phyloP scores from a whole-genome alignment of 2,329 filamentous ascomycete genomes.

The Scedosporium apiospermum region DNA sequence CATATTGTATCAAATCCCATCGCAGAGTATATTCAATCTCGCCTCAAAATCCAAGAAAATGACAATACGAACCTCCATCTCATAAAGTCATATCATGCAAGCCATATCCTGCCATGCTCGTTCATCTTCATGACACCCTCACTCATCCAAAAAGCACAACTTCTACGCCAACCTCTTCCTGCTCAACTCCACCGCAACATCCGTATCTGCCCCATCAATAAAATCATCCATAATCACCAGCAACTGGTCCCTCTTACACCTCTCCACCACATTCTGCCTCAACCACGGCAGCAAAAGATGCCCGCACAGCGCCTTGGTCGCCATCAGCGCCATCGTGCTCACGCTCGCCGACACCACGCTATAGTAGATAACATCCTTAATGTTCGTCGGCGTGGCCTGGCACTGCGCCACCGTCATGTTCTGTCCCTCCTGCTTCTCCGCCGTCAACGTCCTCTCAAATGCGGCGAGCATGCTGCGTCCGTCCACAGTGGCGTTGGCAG shows the following conservation, averaged over 20 bases:
- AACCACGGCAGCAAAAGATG: constrained; percentile 37
- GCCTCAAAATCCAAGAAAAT: too few relatives aligned
- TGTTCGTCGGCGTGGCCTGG: constrained; percentile 41
- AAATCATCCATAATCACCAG: constrained; percentile 43
- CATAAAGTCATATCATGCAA: too few relatives aligned
- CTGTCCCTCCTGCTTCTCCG: constrained; percentile 20
- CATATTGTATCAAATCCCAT: too few relatives aligned
- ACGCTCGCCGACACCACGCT: constrained; percentile 34
- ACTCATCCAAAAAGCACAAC: too few relatives aligned
- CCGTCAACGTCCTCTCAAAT: constrained; percentile 22
- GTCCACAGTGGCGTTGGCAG: constrained; percentile 29
- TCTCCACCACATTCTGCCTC: constrained; percentile 25
- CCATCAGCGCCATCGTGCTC: constrained; percentile 32
- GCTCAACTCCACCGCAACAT: constrained; percentile 25
- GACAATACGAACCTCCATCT: too few relatives aligned
- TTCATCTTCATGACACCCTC: too few relatives aligned
- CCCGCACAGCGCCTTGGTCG: constrained; percentile 39
- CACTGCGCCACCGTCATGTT: constrained; percentile 35
- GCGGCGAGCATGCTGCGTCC: constrained; percentile 26
- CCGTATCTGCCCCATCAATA: constrained; percentile 37
- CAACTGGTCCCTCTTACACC: constrained; percentile 26
- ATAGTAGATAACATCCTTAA: constrained; percentile 34
- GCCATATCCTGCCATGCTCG: too few relatives aligned
- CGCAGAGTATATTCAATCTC: too few relatives aligned
- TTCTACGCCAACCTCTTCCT: neutral